Base-by-base conservation (phyloP, 768 basidiomycete species). In the Podaxis mareebaensis region DNA sequence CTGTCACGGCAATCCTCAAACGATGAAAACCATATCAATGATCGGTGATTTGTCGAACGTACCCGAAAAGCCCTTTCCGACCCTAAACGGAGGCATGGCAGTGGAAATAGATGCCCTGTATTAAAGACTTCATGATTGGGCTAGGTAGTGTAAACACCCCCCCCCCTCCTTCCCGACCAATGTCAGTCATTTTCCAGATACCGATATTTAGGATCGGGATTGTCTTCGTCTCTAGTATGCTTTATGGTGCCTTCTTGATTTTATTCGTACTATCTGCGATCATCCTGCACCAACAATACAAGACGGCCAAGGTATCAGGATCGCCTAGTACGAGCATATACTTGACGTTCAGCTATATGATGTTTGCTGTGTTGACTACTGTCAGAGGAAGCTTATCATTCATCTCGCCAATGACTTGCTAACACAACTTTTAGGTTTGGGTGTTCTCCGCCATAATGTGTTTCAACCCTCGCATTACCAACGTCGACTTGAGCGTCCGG, bases 221-320 rank as follows among this genome's bases (percentile, higher is more conserved):
- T 15, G 44, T 60, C 10, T 60, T 60, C 59, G 38, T 60, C 8
- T 33, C 49, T 22, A 60, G 42, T 13, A 15, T 49, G n/a, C 28
- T 60, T 15, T 60, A 60, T 24, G 59, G 59, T 10, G 38, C 20
- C 20, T 60, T 39, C 49, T 20, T 52, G 10, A 51, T 60, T 13
- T 40, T 60, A 17, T 60, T 60, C 48, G 26, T 53, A 0, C 36
- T 60, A 11, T 60, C 59, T n/a, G 39, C 38, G 11, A 12, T 53
- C n/a, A 15, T 60, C 33, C 59, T 60, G 13, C 59, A 60, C 24
- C 59, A 30, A 20, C 59, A 53, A 38, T 22, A 22, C 54, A 56
- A 42, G 38, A 15, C 13, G 22, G 20, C 20, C 10, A 30, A 17
- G 17, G 39, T 26, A 13, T 22, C 7, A 17, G n/a, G n/a, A 12